phyloP scores from a whole-genome alignment of 495 filamentous ascomycete species.

The Chaetomium fimeti region DNA sequence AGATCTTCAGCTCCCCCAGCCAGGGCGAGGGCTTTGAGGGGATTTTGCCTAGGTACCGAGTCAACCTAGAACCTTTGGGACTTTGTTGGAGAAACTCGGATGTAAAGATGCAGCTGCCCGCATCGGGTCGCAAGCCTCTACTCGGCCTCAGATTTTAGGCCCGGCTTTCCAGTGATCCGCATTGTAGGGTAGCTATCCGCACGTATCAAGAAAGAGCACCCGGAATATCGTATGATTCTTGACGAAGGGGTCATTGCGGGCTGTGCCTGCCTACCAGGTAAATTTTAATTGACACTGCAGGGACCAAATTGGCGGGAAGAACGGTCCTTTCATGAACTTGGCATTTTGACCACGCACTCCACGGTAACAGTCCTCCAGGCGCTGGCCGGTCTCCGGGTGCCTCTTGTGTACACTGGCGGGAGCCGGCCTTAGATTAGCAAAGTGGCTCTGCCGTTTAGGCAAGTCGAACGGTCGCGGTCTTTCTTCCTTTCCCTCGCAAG shows the following conservation, averaged over 20 bases:
- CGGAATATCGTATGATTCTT: not conserved
- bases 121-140: not conserved
- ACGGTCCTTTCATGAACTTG: not conserved
- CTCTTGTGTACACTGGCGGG: too few species aligned
- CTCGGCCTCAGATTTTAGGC: slow-evolving; percentile 4
- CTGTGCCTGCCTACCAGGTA: too few species aligned
- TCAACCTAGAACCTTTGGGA: not conserved
- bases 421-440: too few species aligned
- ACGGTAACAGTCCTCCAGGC: not conserved
- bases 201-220: not conserved
- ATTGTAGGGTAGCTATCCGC: not conserved
- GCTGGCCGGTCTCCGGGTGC: too few species aligned
- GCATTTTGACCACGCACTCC: not conserved
- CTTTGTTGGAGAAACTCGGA: not conserved
- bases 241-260: not conserved
- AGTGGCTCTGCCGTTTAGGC: too few species aligned
- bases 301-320: not conserved
- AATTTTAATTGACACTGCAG: too few species aligned
- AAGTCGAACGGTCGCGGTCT: not conserved
- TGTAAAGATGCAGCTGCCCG: not conserved
- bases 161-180: not conserved
- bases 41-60: not conserved
- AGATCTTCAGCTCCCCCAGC: not conserved
- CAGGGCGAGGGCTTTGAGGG: not conserved
- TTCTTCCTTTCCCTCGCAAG: not conserved